phyloP scores from a whole-genome alignment of 2,329 filamentous ascomycete species.

The Xylaria sp. region DNA sequence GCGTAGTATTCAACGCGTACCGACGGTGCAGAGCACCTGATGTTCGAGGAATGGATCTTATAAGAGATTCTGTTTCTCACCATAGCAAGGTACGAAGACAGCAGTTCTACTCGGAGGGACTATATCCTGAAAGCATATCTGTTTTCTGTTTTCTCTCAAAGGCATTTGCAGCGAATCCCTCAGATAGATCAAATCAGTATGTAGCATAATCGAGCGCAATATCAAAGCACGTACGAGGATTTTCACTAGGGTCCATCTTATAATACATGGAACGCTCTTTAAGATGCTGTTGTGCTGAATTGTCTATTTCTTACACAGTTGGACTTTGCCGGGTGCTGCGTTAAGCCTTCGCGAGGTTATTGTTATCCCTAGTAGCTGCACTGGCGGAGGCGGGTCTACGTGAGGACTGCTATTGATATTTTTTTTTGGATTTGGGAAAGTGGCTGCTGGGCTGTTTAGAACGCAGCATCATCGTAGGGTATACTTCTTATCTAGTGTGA shows the following conservation, averaged over 20 bases:
- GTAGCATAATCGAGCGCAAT: constrained; percentile 40
- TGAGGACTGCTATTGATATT: too few species aligned
- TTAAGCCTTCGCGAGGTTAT: too few species aligned
- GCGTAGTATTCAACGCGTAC: background rate
- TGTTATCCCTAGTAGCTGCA: too few species aligned
- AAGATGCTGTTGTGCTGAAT: background rate
- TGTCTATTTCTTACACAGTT: too few species aligned
- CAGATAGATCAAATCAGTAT: constrained; percentile 42
- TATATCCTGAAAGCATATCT: constrained; percentile 18
- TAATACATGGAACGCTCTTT: background rate
- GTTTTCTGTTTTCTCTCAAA: background rate
- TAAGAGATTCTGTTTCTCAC: constrained; percentile 17
- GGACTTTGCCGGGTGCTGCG: too few species aligned
- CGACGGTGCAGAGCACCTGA: background rate
- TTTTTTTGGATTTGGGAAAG: too few species aligned
- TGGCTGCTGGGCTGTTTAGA: too few species aligned
- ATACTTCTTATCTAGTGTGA: too few species aligned
- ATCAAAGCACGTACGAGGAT: background rate
- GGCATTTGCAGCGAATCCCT: constrained; percentile 28
- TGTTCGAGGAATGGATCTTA: background rate
- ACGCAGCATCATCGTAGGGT: too few species aligned
- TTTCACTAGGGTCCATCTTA: background rate
- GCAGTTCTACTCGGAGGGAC: background rate
- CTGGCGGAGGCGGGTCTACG: too few species aligned
- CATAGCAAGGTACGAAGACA: background rate